Evolutionary conservation across 768 basidiomycete genomes (phyloP).

Genomic region (Calocybe indica): DNA sequence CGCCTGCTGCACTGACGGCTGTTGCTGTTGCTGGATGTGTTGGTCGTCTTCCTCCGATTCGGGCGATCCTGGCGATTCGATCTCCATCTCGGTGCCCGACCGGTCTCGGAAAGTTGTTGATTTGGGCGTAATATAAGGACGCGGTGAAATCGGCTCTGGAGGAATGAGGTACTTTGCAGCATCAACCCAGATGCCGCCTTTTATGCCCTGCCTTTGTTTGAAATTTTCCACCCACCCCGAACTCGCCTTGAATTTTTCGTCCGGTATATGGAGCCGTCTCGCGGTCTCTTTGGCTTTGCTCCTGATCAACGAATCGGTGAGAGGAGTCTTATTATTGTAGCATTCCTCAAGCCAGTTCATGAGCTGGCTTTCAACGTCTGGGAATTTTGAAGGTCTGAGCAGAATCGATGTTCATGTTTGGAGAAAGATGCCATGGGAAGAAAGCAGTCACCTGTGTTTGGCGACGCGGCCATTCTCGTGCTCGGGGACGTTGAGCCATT

Average conservation of each 20-base stretch:
- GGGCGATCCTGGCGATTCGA: no score
- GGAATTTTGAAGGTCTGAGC: constrained; percentile 72
- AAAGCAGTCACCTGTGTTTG: constrained; percentile 56
- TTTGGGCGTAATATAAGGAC: not conserved
- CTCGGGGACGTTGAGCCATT: constrained; percentile 68
- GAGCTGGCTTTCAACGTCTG: constrained; percentile 65
- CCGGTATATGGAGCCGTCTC: constrained; percentile 43
- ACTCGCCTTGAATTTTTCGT: constrained; percentile 85
- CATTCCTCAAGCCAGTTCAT: constrained; percentile 54
- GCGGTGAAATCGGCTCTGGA: no score
- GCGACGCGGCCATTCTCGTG: constrained; percentile 53
- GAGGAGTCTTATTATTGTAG: constrained; percentile 33
- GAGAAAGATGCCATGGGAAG: constrained; percentile 4
- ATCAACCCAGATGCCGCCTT: constrained; percentile 54
- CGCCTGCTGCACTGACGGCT: no score
- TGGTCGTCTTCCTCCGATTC: no score
- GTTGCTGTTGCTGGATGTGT: no score
- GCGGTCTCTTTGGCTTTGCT: constrained; percentile 67
- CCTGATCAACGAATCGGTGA: constrained; percentile 63
- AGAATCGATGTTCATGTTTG: constrained; percentile 8
- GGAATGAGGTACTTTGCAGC: no score
- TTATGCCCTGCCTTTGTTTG: constrained; percentile 76
- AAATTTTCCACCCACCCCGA: constrained; percentile 92
- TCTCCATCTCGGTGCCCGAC: not conserved
- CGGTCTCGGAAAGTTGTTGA: constrained; percentile 1